These are phyloP conservation scores for Wakefieldia striispora DNA, from an alignment of 768 basidiomycete species.

Conservation along the genomic window DNA sequence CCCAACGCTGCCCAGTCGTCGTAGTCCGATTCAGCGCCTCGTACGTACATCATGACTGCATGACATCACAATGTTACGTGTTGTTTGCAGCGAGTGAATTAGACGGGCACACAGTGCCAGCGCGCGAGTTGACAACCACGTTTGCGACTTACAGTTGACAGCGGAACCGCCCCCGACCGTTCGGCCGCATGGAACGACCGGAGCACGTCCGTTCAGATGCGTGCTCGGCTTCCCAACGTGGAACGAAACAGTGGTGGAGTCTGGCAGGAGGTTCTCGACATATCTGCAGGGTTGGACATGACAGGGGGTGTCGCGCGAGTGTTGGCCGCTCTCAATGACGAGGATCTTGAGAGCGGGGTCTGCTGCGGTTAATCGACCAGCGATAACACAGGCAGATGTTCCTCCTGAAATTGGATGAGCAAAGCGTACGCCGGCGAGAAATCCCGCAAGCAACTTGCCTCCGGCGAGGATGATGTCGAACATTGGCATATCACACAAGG, in stretches of 20 bases:
- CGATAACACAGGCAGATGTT: conserved; percentile 52
- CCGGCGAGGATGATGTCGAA: conserved; percentile 61
- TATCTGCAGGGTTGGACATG: conserved; percentile 57
- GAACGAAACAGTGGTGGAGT: conserved; percentile 42
- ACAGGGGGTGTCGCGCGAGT: conserved; percentile 41
- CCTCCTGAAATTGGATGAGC: conserved; percentile 35
- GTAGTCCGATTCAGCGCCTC: conserved; percentile 60
- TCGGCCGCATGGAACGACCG: conserved; percentile 44
- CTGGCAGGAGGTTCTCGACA: conserved; percentile 39
- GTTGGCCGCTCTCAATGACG: conserved; percentile 57
- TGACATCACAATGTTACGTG: not conserved
- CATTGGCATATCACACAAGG: no score
- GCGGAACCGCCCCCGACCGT: conserved; percentile 62
- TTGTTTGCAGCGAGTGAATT: no score
- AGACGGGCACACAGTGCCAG: no score
- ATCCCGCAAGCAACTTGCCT: conserved; percentile 33
- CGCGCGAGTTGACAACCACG: no score
- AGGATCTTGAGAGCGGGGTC: conserved; percentile 57
- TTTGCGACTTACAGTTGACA: conserved; percentile 60
- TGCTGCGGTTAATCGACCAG: conserved; percentile 48
- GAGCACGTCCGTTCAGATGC: conserved; percentile 44
- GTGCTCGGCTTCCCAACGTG: conserved; percentile 40
- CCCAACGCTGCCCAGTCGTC: conserved; percentile 54
- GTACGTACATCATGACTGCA: conserved; percentile 49
- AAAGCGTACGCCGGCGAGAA: not conserved